These are phyloP conservation scores for Rubia occidens DNA, from an alignment of 305 asterid species.

Conservation along the genomic window DNA sequence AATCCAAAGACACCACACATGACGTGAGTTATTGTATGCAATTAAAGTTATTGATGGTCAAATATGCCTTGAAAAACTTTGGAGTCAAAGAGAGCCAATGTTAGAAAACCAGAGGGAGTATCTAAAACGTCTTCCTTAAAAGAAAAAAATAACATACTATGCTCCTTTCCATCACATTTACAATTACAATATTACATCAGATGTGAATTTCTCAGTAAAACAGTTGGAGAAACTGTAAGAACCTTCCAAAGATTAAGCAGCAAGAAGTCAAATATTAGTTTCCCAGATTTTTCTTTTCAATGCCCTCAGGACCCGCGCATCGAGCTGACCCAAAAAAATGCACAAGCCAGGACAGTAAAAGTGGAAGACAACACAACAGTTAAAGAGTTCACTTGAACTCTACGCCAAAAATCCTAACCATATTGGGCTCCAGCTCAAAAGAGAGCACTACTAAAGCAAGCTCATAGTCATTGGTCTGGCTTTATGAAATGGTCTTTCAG, in stretches of 20 bases:
- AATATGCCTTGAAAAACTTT: too few species aligned
- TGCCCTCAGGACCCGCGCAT: neutral
- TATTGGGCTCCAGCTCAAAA: constrained; percentile 14
- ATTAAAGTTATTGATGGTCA: too few species aligned
- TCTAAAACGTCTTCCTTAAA: too few species aligned
- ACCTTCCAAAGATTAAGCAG: too few species aligned
- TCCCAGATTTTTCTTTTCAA: neutral
- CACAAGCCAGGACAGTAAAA: neutral
- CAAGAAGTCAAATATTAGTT: too few species aligned
- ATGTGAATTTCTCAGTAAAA: neutral
- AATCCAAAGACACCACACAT: too few species aligned
- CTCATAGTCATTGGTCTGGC: constrained; percentile 41
- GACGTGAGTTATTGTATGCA: too few species aligned
- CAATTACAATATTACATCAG: neutral
- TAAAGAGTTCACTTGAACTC: constrained; percentile 16
- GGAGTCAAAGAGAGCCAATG: too few species aligned
- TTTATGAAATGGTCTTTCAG: constrained; percentile 56
- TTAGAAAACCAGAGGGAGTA: too few species aligned
- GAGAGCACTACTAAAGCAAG: constrained; percentile 15
- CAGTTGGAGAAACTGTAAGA: neutral
- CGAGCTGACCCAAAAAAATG: neutral
- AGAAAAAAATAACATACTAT: too few species aligned
- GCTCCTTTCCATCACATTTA: neutral
- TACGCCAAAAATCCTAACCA: constrained; percentile 17
- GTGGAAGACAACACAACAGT: constrained; percentile 11